Conservation (phyloP, 768 basidiomycete genomes). For the Suillus bovinus region DNA sequence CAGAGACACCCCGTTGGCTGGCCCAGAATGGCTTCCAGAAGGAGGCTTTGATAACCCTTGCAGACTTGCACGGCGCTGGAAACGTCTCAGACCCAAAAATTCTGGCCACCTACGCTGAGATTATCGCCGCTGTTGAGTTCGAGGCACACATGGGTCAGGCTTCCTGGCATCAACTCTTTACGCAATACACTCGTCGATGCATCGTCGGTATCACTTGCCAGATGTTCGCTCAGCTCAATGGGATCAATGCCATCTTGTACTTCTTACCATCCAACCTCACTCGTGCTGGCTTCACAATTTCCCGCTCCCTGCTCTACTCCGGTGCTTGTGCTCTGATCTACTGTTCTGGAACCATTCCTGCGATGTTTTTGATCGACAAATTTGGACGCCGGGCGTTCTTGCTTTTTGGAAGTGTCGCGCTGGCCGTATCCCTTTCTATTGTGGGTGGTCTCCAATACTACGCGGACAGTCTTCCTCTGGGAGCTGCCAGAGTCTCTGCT, state of each 20-base stretch:
- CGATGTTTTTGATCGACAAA: slow-evolving; percentile 53
- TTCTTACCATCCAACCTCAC: slow-evolving; percentile 55
- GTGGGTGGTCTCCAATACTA: slow-evolving; percentile 53
- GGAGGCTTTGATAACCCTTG: slow-evolving; percentile 52
- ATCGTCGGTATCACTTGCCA: slow-evolving; percentile 56
- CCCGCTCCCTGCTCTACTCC: slow-evolving; percentile 45
- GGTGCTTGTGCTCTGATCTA: slow-evolving; percentile 49
- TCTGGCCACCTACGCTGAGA: slow-evolving; percentile 44
- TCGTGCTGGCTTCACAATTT: slow-evolving; percentile 47
- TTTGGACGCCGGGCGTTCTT: slow-evolving; percentile 54
- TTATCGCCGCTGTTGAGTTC: slow-evolving; percentile 39
- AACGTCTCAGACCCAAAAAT: slow-evolving; percentile 44
- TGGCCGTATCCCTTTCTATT: slow-evolving; percentile 47
- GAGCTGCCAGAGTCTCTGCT: slow-evolving; percentile 29
- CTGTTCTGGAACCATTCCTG: slow-evolving; percentile 50
- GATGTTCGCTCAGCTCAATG: slow-evolving; percentile 56
- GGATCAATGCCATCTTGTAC: slow-evolving; percentile 59
- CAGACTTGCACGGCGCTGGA: slow-evolving; percentile 57
- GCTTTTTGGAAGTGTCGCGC: slow-evolving; percentile 43
- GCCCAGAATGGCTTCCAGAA: slow-evolving; percentile 51
- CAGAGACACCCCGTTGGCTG: slow-evolving; percentile 56
- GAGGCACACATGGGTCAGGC: slow-evolving; percentile 43
- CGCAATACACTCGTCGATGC: slow-evolving; percentile 48
- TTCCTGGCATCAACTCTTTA: slow-evolving; percentile 51
- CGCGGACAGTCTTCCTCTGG: slow-evolving; percentile 40